Evolutionary conservation across 441 rosid species (phyloP).

Genomic region (Breynia disticha): DNA sequence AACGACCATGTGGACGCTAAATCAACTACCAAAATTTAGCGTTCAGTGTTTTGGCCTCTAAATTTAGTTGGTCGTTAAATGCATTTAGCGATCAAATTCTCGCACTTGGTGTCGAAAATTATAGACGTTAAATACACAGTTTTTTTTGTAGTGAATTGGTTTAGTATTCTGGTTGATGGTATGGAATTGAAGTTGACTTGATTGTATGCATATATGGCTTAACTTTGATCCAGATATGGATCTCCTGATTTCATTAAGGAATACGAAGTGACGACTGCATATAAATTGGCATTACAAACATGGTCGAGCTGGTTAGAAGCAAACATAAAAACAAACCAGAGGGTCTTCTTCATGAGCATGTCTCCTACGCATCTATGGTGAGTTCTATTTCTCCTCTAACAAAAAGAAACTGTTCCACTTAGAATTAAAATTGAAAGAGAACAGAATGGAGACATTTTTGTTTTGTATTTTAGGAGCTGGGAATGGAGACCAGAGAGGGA

Average conservation of each 20-base stretch:
- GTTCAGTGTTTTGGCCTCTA: no score
- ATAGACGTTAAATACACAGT: no score
- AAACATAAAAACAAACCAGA: slow-evolving; percentile 54
- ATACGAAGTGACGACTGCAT: slow-evolving; percentile 63
- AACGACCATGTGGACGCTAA: no score
- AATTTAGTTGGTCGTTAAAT: no score
- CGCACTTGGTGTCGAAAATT: no score
- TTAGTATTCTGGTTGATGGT: no score
- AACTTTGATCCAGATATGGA: slow-evolving; percentile 38
- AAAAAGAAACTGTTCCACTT: neutral
- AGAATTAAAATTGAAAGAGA: neutral
- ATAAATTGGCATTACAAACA: slow-evolving; percentile 57
- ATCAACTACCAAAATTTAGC: no score
- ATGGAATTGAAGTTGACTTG: no score
- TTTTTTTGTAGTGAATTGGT: no score
- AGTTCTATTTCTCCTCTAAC: slow-evolving; percentile 18
- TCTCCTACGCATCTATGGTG: slow-evolving; percentile 92
- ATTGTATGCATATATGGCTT: no score
- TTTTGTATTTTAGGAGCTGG: slow-evolving; percentile 29
- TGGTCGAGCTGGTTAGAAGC: slow-evolving; percentile 77
- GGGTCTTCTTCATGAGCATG: slow-evolving; percentile 84
- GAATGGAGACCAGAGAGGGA: slow-evolving; percentile 80
- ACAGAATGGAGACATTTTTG: neutral
- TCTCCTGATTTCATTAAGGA: slow-evolving; percentile 36
- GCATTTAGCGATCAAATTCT: no score